These are phyloP conservation scores for Metschnikowia lachancei DNA, from an alignment of 805 yeast species.

Conservation along the genomic window DNA sequence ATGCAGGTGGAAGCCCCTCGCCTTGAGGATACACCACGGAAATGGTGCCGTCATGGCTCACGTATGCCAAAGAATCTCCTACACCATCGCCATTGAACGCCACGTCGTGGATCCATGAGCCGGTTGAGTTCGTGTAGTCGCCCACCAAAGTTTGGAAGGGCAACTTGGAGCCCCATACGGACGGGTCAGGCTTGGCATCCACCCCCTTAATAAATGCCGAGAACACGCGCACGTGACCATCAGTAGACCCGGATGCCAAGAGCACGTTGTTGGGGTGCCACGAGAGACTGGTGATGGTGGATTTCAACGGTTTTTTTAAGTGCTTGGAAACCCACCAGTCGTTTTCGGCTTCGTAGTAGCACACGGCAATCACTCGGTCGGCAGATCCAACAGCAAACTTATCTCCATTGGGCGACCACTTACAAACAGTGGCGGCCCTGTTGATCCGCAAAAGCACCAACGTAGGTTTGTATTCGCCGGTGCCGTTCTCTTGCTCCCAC, in stretches of 20 bases:
- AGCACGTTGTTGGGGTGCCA: constrained; percentile 95
- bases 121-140: constrained; percentile 63
- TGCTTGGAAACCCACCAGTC: constrained; percentile 99
- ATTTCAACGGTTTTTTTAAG: constrained; percentile 89
- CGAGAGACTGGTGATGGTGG: constrained; percentile 75
- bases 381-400: constrained; percentile 98
- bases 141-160: constrained; percentile 93
- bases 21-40: constrained; percentile 76
- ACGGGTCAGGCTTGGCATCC: constrained; percentile 75
- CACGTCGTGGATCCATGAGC: constrained; percentile 92
- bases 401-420: constrained; percentile 93
- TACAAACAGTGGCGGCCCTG: constrained; percentile 90
- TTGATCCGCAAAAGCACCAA: constrained; percentile 88
- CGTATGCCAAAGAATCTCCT: constrained; percentile 68
- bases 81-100: constrained; percentile 73
- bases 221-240: constrained; percentile 87
- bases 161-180: constrained; percentile 91
- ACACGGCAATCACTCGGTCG: constrained; percentile 89
- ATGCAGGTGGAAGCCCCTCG: constrained; percentile 58
- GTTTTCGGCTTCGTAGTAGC: constrained; percentile 92
- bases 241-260: constrained; percentile 88
- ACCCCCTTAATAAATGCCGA: constrained; percentile 86
- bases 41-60: constrained; percentile 82
- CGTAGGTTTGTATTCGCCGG: constrained; percentile 72
- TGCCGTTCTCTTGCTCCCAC: constrained; percentile 71